Conservation (phyloP, 208 protist species). For the Trypanosoma lewisi region DNA sequence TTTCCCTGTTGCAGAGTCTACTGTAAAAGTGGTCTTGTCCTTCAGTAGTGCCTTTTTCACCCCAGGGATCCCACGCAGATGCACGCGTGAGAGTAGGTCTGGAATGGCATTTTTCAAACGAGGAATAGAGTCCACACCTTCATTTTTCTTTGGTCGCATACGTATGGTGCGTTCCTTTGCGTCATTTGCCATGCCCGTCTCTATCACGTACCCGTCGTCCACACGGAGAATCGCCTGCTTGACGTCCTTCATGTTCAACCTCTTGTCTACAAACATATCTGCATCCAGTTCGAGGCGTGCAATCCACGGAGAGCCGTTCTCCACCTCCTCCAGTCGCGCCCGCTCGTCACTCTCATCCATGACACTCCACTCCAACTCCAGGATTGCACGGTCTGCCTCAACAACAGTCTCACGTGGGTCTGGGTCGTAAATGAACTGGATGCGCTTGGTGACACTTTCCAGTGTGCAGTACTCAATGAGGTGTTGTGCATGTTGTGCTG, state of each 20-base stretch:
- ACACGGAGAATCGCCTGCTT: constrained; percentile 89
- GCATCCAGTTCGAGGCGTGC: constrained; percentile 95
- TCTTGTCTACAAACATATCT: constrained; percentile 91
- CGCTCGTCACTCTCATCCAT: constrained; percentile 61
- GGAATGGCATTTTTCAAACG: constrained; percentile 61
- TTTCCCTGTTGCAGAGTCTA: constrained; percentile 45
- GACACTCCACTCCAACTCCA: constrained; percentile 63
- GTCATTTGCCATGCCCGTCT: constrained; percentile 95
- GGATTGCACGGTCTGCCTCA: constrained; percentile 90
- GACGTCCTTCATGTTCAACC: constrained; percentile 92
- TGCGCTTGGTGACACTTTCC: constrained; percentile 80
- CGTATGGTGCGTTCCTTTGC: constrained; percentile 86
- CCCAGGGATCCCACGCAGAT: constrained; percentile 92
- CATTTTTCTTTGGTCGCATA: constrained; percentile 68
- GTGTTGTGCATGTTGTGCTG: constrained; percentile 89
- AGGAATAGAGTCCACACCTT: constrained; percentile 60
- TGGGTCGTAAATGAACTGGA: constrained; percentile 98
- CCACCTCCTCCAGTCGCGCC: constrained; percentile 24
- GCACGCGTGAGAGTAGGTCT: constrained; percentile 72
- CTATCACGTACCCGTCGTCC: constrained; percentile 68
- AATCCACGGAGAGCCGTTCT: constrained; percentile 93
- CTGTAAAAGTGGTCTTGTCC: constrained; percentile 50
- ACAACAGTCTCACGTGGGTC: constrained; percentile 92
- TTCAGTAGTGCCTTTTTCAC: constrained; percentile 94
- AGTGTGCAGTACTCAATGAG: constrained; percentile 96